Percentiles rank a stretch among this genome's conserved stretches.
phyloP scores from a whole-genome alignment of 345 rosid species.

The Lumnitzera littorea region DNA sequence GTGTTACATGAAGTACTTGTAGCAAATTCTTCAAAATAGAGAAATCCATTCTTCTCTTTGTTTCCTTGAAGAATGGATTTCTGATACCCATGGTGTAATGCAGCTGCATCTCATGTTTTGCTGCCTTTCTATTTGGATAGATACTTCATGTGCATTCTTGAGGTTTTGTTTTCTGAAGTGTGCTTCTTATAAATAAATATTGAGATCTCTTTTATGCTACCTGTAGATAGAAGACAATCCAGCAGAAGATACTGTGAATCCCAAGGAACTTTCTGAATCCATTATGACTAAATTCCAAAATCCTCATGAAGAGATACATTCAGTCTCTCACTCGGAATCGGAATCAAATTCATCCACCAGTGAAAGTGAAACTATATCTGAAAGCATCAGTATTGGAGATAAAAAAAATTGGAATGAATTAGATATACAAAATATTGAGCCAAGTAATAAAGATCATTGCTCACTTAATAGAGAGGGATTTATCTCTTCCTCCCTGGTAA shows the following conservation, averaged over 20 bases:
- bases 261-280: constrained; percentile 22
- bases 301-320: constrained; percentile 19
- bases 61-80: no score
- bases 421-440: constrained; percentile 17
- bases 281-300: constrained; percentile 14
- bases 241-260: constrained; percentile 20
- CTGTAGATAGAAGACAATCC: constrained; percentile 39
- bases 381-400: constrained; percentile 14
- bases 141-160: neutral
- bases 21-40: no score
- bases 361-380: constrained; percentile 29
- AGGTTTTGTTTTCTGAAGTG: neutral
- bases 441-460: constrained; percentile 20
- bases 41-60: no score
- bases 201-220: constrained; percentile 1
- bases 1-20: no score
- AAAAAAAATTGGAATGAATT: constrained; percentile 19
- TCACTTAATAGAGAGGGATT: constrained; percentile 31
- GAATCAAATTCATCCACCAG: constrained; percentile 16
- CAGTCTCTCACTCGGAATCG: constrained; percentile 16
- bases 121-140: neutral
- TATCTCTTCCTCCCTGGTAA: constrained; percentile 34
- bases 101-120: neutral
- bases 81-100: neutral
- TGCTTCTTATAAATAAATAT: neutral